Evolutionary conservation across 2,329 filamentous ascomycete species (phyloP).

Genomic region (Phaeosphaeria sp.): DNA sequence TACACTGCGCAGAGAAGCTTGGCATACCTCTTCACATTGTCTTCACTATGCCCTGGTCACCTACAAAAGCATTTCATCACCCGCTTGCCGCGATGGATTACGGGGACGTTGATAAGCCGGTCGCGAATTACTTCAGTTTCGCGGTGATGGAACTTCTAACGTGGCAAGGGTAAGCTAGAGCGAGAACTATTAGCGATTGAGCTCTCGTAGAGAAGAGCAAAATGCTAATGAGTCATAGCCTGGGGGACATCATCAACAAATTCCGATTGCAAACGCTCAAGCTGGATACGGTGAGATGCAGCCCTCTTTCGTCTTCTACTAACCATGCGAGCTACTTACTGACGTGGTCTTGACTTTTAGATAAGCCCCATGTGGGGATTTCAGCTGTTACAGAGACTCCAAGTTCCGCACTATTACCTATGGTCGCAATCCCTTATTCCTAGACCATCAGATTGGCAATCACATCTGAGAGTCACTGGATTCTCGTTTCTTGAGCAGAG

Average conservation of each 20-base stretch:
- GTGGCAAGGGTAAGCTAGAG: slow-evolving; percentile 52
- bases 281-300: slow-evolving; percentile 46
- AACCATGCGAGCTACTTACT: neutral
- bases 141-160: slow-evolving; percentile 57
- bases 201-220: neutral
- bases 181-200: neutral
- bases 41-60: slow-evolving; percentile 73
- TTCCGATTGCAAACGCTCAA: slow-evolving; percentile 50
- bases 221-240: slow-evolving; percentile 6
- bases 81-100: slow-evolving; percentile 58
- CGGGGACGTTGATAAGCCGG: slow-evolving; percentile 39
- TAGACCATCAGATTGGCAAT: slow-evolving; percentile 28
- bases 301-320: neutral
- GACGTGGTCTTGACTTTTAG: neutral
- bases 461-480: slow-evolving; percentile 50
- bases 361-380: slow-evolving; percentile 49
- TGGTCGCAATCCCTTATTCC: slow-evolving; percentile 52
- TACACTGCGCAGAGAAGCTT: slow-evolving; percentile 75
- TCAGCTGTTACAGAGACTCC: slow-evolving; percentile 45
- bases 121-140: slow-evolving; percentile 56
- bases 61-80: slow-evolving; percentile 56
- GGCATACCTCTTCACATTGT: slow-evolving; percentile 79
- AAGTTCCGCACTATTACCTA: slow-evolving; percentile 54
- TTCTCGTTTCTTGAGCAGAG: slow-evolving; percentile 53
- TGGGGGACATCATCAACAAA: slow-evolving; percentile 57